These are phyloP conservation scores for Blastobotrys apis DNA, from an alignment of 1,139 yeast species.

Conservation along the genomic window DNA sequence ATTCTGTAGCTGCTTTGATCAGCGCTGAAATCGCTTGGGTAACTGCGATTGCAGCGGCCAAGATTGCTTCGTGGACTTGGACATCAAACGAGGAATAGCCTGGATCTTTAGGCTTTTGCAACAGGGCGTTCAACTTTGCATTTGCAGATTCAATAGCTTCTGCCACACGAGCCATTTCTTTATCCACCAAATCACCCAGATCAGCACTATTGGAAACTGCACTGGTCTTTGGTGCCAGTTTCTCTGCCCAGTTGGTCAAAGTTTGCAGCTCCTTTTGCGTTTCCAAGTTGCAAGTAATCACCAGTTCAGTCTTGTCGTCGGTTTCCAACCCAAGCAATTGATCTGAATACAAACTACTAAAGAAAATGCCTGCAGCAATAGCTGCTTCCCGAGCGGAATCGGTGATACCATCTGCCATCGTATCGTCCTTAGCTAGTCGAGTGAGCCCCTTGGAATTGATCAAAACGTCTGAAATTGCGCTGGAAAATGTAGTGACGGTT, in stretches of 20 bases:
- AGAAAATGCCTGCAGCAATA: slow-evolving; percentile 57
- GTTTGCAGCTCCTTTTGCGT: slow-evolving; percentile 68
- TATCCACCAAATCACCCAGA: slow-evolving; percentile 64
- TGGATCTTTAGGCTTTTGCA: slow-evolving; percentile 50
- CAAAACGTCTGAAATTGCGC: slow-evolving; percentile 61
- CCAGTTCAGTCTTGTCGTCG: slow-evolving; percentile 64
- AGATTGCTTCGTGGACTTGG: slow-evolving; percentile 72
- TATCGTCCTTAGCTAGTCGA: slow-evolving; percentile 48
- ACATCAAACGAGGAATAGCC: slow-evolving; percentile 55
- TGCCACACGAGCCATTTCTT: slow-evolving; percentile 70
- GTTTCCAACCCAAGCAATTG: slow-evolving; percentile 46
- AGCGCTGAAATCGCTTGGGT: slow-evolving; percentile 73
- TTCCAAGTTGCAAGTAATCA: slow-evolving; percentile 68
- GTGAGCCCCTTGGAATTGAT: slow-evolving; percentile 68
- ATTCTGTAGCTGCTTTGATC: slow-evolving; percentile 72
- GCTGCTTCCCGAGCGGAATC: slow-evolving; percentile 54
- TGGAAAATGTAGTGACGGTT: slow-evolving; percentile 63
- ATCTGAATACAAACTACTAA: slow-evolving; percentile 55
- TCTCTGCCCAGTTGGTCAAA: slow-evolving; percentile 53
- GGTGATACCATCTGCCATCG: slow-evolving; percentile 50
- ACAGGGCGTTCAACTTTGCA: slow-evolving; percentile 50
- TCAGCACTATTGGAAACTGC: slow-evolving; percentile 39
- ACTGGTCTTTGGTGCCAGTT: slow-evolving; percentile 50
- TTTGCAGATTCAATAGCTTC: slow-evolving; percentile 65
- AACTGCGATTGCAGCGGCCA: slow-evolving; percentile 76